A percentile compares a stretch with the other conserved stretches of the same genome.
These are phyloP conservation scores for Saturnispora hagleri DNA, from an alignment of 805 yeast species.

Conservation along the genomic window DNA sequence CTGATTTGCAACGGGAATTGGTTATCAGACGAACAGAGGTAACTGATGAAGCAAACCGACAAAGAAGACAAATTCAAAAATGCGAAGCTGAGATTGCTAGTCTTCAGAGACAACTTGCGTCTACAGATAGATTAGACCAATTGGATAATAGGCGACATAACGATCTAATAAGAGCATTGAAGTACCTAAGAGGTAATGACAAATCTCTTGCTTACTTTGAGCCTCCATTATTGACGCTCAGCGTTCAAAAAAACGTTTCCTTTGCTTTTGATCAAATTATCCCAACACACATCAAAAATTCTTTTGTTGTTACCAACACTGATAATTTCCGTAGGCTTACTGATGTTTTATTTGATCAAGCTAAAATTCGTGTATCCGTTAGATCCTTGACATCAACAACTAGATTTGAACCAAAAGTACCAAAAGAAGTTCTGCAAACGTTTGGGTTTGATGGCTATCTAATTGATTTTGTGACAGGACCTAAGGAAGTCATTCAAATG, in stretches of 20 bases:
- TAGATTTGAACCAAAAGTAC: conserved; percentile 9
- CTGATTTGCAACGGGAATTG: background rate
- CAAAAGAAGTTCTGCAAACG: conserved; percentile 22
- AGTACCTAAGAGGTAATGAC: conserved; percentile 31
- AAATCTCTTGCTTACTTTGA: conserved; percentile 40
- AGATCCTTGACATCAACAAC: conserved; percentile 33
- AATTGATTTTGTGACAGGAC: conserved; percentile 65
- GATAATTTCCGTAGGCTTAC: conserved; percentile 41
- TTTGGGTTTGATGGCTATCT: conserved; percentile 78
- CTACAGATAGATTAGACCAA: conserved; percentile 44
- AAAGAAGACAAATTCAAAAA: background rate
- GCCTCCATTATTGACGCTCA: conserved; percentile 65
- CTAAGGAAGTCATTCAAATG: conserved; percentile 61
- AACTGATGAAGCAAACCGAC: background rate
- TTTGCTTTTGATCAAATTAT: conserved; percentile 29
- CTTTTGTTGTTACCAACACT: conserved; percentile 41
- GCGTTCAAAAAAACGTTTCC: conserved; percentile 35
- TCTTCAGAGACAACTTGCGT: conserved; percentile 21
- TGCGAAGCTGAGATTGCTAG: conserved; percentile 9
- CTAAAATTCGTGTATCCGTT: conserved; percentile 36
- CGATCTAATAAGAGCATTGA: conserved; percentile 30
- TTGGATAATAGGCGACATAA: conserved; percentile 29
- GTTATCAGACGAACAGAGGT: background rate
- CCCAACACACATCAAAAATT: conserved; percentile 1
- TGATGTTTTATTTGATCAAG: conserved; percentile 31